These are phyloP conservation scores for Pachyrhizus erosus DNA, from an alignment of 306 rosid species.

Conservation along the genomic window DNA sequence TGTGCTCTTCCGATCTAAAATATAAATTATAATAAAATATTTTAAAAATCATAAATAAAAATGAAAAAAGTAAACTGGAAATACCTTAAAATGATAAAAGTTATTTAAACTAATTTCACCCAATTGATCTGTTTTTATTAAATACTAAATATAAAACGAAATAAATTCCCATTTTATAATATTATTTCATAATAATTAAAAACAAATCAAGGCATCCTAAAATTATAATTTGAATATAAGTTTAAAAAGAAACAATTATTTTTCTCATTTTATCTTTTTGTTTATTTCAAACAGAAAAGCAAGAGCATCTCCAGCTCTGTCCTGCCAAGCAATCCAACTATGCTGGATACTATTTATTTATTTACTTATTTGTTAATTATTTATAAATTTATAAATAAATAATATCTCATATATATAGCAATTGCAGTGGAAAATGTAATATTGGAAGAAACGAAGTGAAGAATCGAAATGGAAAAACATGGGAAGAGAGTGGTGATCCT, in stretches of 20 bases:
- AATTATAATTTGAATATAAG: not conserved
- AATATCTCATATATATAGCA: not conserved
- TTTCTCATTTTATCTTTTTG: not conserved
- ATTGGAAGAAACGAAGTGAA: not conserved
- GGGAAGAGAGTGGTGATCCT: conserved; percentile 63
- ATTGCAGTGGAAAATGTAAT: not conserved
- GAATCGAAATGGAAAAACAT: conserved; percentile 33
- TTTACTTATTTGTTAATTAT: not conserved
- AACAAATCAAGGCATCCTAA: not conserved
- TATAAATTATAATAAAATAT: no score
- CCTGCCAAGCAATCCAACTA: not conserved
- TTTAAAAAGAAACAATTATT: not conserved
- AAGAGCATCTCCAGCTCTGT: not conserved
- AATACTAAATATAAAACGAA: not conserved
- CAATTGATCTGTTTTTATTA: not conserved
- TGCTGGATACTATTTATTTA: not conserved
- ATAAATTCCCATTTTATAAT: not conserved
- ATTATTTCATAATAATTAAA: not conserved
- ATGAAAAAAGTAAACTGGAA: not conserved
- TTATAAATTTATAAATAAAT: no score
- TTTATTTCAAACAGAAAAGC: not conserved
- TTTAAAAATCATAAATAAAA: no score
- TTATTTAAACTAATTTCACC: not conserved
- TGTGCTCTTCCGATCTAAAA: no score
- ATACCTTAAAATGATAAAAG: not conserved